These are phyloP conservation scores for Trametes polyzona DNA, from an alignment of 1,284 basidiomycete genomes.

Conservation along the genomic window DNA sequence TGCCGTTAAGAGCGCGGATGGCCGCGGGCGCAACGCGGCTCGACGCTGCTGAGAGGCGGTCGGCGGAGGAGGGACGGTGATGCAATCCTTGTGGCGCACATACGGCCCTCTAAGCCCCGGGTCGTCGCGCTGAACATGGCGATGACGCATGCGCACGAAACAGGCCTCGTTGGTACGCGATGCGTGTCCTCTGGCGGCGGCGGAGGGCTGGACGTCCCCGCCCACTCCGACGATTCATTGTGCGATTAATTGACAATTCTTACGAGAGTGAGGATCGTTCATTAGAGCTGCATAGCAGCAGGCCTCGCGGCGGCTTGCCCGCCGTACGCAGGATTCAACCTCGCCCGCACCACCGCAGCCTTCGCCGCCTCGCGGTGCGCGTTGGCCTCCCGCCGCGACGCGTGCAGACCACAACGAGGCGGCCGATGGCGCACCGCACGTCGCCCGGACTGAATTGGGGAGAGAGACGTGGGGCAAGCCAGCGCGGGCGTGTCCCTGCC, in stretches of 20 bases:
- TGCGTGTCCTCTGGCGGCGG: neutral
- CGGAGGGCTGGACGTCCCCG: neutral
- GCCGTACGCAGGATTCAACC: too few relatives aligned
- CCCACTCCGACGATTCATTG: slow-evolving; percentile 6
- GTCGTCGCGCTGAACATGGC: neutral
- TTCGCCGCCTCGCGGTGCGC: too few relatives aligned
- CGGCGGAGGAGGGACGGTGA: neutral
- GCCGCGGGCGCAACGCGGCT: neutral
- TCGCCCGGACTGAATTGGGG: neutral
- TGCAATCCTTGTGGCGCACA: neutral
- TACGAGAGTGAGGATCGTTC: neutral
- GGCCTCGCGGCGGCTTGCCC: too few relatives aligned
- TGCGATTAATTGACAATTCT: neutral
- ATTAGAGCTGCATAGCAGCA: neutral
- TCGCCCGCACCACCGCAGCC: too few relatives aligned
- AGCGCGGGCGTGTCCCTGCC: neutral
- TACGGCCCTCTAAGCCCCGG: neutral
- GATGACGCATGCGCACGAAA: neutral
- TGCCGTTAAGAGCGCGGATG: neutral
- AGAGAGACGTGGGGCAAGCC: neutral
- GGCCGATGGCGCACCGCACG: neutral
- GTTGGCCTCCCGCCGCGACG: too few relatives aligned
- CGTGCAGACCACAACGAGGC: too few relatives aligned
- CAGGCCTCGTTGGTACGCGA: neutral
- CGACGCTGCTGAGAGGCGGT: neutral